phyloP scores from a whole-genome alignment of 345 rosid species.

The Acer yangbiense region DNA sequence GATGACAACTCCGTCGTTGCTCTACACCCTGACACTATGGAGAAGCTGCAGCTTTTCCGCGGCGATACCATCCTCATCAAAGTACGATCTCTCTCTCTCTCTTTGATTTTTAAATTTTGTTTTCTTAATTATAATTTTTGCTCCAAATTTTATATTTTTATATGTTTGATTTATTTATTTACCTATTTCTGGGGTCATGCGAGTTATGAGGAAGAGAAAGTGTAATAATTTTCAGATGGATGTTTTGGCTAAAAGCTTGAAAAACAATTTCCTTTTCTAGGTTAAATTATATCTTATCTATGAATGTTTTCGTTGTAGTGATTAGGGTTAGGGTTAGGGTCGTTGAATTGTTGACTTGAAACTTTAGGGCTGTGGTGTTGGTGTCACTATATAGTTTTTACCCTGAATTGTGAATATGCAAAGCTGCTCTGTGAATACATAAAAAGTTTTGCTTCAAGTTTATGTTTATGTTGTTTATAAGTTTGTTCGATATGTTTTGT shows the following conservation, averaged over 20 bases:
- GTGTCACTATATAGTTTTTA: background rate
- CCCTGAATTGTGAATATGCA: background rate
- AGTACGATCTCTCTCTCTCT: conserved; percentile 36
- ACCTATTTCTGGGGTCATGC: background rate
- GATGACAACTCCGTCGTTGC: conserved; percentile 77
- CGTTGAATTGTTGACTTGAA: background rate
- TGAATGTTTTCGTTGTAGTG: background rate
- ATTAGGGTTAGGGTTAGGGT: background rate
- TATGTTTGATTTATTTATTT: background rate
- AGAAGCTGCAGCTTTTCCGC: conserved; percentile 73
- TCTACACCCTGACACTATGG: conserved; percentile 71
- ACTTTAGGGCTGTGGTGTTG: background rate
- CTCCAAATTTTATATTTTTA: background rate
- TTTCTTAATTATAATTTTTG: background rate
- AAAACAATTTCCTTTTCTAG: background rate
- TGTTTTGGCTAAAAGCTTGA: background rate
- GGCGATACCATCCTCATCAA: conserved; percentile 74
- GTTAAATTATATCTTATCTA: background rate
- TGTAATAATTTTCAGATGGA: background rate
- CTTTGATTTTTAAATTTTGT: background rate
- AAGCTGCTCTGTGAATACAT: background rate
- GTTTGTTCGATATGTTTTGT: background rate
- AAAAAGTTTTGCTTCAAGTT: background rate
- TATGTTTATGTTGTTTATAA: background rate
- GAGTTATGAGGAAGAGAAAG: background rate